Conservation (phyloP, 352 stramenopile species). For the Blastocystis sp. region DNA sequence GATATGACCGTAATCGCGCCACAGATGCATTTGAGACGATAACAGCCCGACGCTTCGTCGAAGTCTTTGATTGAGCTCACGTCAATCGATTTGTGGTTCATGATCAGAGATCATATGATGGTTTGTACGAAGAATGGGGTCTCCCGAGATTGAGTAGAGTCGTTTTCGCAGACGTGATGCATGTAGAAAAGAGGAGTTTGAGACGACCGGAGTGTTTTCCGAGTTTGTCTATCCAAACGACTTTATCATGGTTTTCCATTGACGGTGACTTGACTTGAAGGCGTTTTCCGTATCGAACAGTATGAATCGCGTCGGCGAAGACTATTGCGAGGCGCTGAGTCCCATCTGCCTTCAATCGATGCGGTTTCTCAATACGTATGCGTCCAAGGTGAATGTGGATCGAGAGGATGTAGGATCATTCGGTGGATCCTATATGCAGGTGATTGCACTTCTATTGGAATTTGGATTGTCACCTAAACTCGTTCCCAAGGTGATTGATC, state of each 20-base stretch:
- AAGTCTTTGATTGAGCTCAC: neutral
- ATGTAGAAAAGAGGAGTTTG: neutral
- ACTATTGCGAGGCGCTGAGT: neutral
- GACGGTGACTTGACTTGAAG: neutral
- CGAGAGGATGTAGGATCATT: neutral
- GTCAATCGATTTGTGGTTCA: neutral
- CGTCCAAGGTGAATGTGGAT: neutral
- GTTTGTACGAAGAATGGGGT: neutral
- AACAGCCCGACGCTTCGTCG: neutral
- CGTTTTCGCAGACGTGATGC: neutral
- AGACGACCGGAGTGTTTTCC: neutral
- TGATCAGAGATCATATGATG: no score
- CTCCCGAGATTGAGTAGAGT: neutral
- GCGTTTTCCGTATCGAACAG: slow-evolving; percentile 28
- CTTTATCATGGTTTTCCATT: neutral
- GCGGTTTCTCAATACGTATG: slow-evolving; percentile 23
- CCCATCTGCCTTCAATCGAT: neutral
- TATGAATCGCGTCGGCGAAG: neutral
- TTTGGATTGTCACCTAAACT: slow-evolving; percentile 8
- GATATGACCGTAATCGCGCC: neutral
- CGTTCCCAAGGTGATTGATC: neutral
- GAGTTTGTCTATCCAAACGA: neutral
- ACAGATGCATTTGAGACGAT: slow-evolving; percentile 9
- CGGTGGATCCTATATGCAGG: neutral
- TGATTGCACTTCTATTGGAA: neutral